Conservation (phyloP, 1,139 yeast genomes). For the Magnusiomyces paraingens region DNA sequence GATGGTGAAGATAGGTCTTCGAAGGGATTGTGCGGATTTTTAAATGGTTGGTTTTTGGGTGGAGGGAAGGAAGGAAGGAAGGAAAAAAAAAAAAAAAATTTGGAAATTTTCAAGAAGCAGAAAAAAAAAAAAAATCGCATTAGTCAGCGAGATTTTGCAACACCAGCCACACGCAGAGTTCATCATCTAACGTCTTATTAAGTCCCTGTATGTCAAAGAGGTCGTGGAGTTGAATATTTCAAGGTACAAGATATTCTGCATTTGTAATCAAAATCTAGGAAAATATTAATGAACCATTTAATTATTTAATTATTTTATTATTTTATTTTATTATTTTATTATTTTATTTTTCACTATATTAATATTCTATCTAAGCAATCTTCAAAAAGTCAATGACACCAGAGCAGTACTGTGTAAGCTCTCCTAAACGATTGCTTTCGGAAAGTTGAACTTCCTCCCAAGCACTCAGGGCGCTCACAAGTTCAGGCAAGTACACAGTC, state of each 20-base stretch:
- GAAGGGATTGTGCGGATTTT: neutral
- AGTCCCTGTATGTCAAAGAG: too few relatives aligned
- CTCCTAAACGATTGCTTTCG: constrained; percentile 52
- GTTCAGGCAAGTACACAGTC: constrained; percentile 21
- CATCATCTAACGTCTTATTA: too few relatives aligned
- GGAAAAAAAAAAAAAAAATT: neutral
- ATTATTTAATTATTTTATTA: too few relatives aligned
- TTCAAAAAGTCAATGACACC: constrained; percentile 67
- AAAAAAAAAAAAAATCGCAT: neutral
- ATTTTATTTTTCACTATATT: too few relatives aligned
- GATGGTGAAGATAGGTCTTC: neutral
- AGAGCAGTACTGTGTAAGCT: constrained; percentile 70
- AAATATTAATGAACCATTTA: too few relatives aligned
- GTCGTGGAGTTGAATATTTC: neutral
- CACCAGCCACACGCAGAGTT: too few relatives aligned
- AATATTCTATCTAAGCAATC: constrained; percentile 19
- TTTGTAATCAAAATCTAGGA: neutral
- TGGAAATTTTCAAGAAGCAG: neutral
- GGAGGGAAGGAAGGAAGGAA: neutral
- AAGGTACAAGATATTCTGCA: neutral
- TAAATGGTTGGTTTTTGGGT: neutral
- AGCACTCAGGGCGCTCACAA: constrained; percentile 41
- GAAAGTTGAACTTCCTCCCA: constrained; percentile 46
- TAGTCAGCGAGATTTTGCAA: neutral
- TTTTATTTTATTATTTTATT: too few relatives aligned